Base-by-base conservation (phyloP, 192 early-diverging fungal genomes). In the Coemansia sp. region DNA sequence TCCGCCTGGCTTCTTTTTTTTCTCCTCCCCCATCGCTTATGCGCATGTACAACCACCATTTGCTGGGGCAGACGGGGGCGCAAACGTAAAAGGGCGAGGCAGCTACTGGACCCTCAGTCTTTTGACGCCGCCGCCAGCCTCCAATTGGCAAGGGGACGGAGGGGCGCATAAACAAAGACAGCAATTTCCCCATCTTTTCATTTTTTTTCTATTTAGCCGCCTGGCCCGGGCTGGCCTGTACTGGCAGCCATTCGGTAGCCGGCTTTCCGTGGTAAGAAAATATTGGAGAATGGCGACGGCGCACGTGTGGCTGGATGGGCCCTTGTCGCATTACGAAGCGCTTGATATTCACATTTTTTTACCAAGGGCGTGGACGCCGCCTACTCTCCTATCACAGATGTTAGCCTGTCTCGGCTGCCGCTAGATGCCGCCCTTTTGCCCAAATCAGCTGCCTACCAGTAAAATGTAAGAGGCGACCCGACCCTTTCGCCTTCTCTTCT, bases 241-340 rank as follows among this genome's bases (percentile, higher is more conserved):
- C 28, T 33, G 16, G 21, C 26, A 26, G 13, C 26, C 21, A 55
- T 55, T 55, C 51, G 51, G 31, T 26, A 2, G 28, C 51, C 7
- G 24, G 28, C 51, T 16, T 55, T 31, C 28, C 7, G 16, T 55
- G 6, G 51, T 13, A 3, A 14, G 51, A 21, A 23, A 26, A 26
- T 13, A 51, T 24, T 42, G 48, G 21, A 24, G 48, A 51, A 14
- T 31, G 24, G 6, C 31, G 51, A 14, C 26, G 51, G 51, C 51
- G 51, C 51, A 55, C 51, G 26, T 55, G 51, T 55, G 51, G 51
- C 51, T 55, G 51, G 31, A 55, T 55, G 51, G 51, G 51, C 51
- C 51, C 28, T 55, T 33, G 51, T 28, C 51, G 51, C 51, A 55
- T 55, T 55, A 55, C 21, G 51, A 55, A 28, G 51, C 51, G 14